Evolutionary conservation across 1,139 yeast genomes (phyloP).

Genomic region (Geotrichum candidum): DNA sequence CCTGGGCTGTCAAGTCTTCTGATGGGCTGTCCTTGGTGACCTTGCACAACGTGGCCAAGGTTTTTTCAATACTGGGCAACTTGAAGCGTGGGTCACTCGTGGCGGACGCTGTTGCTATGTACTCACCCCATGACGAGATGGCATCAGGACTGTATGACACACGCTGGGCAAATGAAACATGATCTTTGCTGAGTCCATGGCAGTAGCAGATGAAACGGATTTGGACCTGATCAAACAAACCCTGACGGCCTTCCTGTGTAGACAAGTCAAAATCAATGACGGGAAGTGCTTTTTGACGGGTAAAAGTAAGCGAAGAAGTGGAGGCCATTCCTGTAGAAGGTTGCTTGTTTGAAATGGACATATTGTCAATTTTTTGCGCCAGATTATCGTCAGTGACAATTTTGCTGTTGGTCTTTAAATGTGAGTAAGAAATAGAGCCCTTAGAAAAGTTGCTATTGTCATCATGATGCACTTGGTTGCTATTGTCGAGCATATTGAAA

Average conservation of each 20-base stretch:
- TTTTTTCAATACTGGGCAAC: conserved; percentile 5
- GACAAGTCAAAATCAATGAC: neutral
- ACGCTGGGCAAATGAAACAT: conserved; percentile 6
- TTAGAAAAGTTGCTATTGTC: neutral
- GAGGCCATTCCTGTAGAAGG: neutral
- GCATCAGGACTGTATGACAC: conserved; percentile 1
- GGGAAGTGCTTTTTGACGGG: neutral
- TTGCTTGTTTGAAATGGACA: neutral
- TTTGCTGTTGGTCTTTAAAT: neutral
- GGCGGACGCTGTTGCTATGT: conserved; percentile 3
- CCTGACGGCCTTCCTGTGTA: conserved; percentile 2
- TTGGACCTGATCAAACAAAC: conserved; percentile 10
- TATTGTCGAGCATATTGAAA: neutral
- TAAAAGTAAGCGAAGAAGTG: neutral
- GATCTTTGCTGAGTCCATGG: neutral
- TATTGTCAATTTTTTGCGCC: neutral
- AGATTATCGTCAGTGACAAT: neutral
- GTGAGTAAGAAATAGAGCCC: neutral
- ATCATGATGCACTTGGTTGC: neutral
- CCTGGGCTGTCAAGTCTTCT: conserved; percentile 19
- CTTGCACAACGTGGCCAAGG: conserved; percentile 19
- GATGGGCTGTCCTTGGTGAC: conserved; percentile 19
- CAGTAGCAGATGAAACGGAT: conserved; percentile 8
- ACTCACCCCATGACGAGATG: neutral
- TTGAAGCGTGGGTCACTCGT: conserved; percentile 5